Percentiles rank a stretch among this genome's conserved stretches.
These are phyloP conservation scores for Septoria petroselini DNA, from an alignment of 2,329 filamentous ascomycete species.

Conservation along the genomic window DNA sequence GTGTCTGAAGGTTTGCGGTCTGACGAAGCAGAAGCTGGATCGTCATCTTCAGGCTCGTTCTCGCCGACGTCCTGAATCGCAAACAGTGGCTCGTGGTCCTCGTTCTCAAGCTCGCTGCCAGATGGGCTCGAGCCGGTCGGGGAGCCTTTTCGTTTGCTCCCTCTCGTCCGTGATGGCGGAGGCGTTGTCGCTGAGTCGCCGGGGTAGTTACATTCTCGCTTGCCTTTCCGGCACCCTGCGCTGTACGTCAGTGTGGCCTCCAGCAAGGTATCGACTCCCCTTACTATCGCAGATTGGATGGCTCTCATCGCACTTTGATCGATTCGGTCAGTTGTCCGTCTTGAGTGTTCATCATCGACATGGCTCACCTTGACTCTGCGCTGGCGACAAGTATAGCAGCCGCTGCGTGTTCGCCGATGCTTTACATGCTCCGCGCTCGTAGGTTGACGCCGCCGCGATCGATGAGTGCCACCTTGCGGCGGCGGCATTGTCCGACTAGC, in stretches of 20 bases:
- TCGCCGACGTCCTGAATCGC: constrained; percentile 49
- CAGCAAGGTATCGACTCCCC: constrained; percentile 31
- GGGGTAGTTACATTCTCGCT: constrained; percentile 85
- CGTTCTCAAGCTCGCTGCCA: constrained; percentile 48
- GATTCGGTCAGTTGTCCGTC: constrained; percentile 23
- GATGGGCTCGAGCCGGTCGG: constrained; percentile 50
- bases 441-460: constrained; percentile 32
- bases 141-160: constrained; percentile 45
- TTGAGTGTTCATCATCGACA: not conserved
- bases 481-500: constrained; percentile 29
- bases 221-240: constrained; percentile 82
- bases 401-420: constrained; percentile 87
- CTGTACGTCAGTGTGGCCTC: constrained; percentile 15
- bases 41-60: constrained; percentile 37
- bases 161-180: constrained; percentile 46
- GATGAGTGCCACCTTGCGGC: constrained; percentile 24
- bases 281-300: constrained; percentile 77
- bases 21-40: constrained; percentile 28
- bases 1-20: constrained; percentile 40
- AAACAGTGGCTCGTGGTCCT: constrained; percentile 41
- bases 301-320: constrained; percentile 76
- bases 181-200: constrained; percentile 58
- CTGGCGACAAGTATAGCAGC: constrained; percentile 87
- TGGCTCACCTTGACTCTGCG: constrained; percentile 70
- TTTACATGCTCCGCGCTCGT: constrained; percentile 69